Evolutionary conservation across 176 grass and related monocot genomes (phyloP).

Genomic region (Triticum monococcum): DNA sequence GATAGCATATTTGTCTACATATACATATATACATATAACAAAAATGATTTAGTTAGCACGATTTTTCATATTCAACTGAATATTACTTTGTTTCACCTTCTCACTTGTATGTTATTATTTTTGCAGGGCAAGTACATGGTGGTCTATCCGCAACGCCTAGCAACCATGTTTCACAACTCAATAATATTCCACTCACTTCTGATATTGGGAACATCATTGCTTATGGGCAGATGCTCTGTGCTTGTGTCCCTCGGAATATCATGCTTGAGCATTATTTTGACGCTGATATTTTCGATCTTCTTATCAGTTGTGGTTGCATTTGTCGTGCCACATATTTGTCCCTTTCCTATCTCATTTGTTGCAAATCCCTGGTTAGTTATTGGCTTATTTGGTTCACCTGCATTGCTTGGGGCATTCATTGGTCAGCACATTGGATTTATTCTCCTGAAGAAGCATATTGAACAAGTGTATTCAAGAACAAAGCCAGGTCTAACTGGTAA

Average conservation of each 20-base stretch:
- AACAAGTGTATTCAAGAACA: constrained; percentile 37
- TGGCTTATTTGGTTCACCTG: constrained; percentile 90
- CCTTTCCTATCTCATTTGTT: constrained; percentile 69
- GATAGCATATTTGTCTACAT: not conserved
- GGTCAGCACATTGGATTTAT: constrained; percentile 87
- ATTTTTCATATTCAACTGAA: not conserved
- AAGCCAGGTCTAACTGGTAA: constrained; percentile 31
- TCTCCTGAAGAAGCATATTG: constrained; percentile 49
- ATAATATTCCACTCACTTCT: constrained; percentile 92
- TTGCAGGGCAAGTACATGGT: constrained; percentile 96
- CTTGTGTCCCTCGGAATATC: constrained; percentile 72
- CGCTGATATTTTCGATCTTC: constrained; percentile 62
- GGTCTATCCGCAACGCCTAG: constrained; percentile 69
- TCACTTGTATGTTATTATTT: constrained; percentile 8
- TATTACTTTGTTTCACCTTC: not conserved
- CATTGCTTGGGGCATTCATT: constrained; percentile 80
- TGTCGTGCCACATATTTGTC: constrained; percentile 59
- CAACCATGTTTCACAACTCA: constrained; percentile 84
- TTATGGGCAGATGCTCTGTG: constrained; percentile 68
- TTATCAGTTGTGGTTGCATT: constrained; percentile 67
- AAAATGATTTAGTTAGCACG: not conserved
- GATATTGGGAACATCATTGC: constrained; percentile 76
- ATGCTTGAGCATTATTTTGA: constrained; percentile 78
- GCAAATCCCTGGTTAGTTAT: constrained; percentile 77
- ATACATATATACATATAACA: too few relatives aligned